These are phyloP conservation scores for Talaromyces thailandensis DNA, from an alignment of 495 filamentous ascomycete genomes.

Conservation along the genomic window DNA sequence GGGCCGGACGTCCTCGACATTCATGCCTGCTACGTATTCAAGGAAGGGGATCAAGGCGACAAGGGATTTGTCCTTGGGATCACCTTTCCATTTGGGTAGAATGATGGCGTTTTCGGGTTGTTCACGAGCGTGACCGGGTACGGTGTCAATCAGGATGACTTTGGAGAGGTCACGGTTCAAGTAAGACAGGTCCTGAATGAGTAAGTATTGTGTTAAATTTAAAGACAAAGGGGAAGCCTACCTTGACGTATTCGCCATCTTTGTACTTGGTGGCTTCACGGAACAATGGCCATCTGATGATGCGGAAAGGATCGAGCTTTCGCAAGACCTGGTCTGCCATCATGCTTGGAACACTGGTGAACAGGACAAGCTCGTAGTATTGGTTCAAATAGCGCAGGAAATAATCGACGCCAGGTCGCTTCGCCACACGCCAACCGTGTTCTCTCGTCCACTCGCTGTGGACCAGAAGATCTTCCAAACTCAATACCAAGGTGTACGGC, in stretches of 20 bases:
- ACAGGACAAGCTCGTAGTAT: conserved; percentile 95
- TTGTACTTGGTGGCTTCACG: conserved; percentile 92
- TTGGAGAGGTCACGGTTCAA: conserved; percentile 93
- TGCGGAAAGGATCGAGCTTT: conserved; percentile 92
- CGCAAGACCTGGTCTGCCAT: conserved; percentile 79
- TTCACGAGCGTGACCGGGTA: conserved; percentile 63
- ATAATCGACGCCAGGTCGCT: conserved; percentile 93
- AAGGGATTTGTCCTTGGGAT: conserved; percentile 71
- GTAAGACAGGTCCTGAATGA: conserved; percentile 75
- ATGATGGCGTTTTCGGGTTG: conserved; percentile 95
- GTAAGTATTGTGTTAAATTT: background rate
- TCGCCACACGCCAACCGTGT: conserved; percentile 91
- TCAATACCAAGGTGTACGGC: conserved; percentile 89
- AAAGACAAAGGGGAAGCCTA: conserved; percentile 26
- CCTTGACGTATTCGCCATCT: conserved; percentile 94
- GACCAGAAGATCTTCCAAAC: conserved; percentile 86
- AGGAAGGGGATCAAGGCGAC: conserved; percentile 89
- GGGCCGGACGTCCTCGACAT: conserved; percentile 70
- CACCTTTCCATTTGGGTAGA: conserved; percentile 80
- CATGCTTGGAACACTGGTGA: conserved; percentile 74
- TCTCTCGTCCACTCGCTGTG: conserved; percentile 91
- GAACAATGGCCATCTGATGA: conserved; percentile 92
- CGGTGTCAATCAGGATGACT: conserved; percentile 85
- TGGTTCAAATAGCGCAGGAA: conserved; percentile 92
- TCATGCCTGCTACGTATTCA: conserved; percentile 93